phyloP scores from a whole-genome alignment of 164 flowering plant genomes.

The Buxus sempervirens region DNA sequence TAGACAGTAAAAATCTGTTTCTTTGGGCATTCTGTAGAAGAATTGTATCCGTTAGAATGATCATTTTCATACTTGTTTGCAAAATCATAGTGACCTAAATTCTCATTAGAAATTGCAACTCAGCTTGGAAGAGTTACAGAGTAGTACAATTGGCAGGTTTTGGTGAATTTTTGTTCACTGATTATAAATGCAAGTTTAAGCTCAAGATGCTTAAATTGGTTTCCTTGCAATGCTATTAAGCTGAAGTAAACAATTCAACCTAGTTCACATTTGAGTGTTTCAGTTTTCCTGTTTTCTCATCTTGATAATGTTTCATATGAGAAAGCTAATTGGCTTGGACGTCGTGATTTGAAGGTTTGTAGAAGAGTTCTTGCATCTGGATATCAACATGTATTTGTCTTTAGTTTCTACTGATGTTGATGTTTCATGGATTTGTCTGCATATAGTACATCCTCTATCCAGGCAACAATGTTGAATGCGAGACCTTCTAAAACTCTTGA shows the following conservation, averaged over 20 bases:
- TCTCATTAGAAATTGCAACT: conserved; percentile 9
- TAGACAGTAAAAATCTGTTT: too few relatives aligned
- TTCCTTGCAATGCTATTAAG: conserved; percentile 7
- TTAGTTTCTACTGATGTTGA: conserved; percentile 22
- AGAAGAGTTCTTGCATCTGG: not conserved
- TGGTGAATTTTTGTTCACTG: too few relatives aligned
- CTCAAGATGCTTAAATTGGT: conserved; percentile 1
- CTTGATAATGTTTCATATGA: too few relatives aligned
- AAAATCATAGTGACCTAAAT: not conserved
- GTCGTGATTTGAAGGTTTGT: not conserved
- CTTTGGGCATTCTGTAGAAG: not conserved
- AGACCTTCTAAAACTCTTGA: conserved; percentile 94
- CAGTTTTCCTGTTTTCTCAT: too few relatives aligned
- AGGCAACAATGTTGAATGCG: conserved; percentile 87
- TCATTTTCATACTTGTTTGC: not conserved
- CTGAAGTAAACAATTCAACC: not conserved
- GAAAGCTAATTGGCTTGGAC: too few relatives aligned
- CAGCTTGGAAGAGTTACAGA: not conserved
- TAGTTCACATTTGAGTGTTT: too few relatives aligned
- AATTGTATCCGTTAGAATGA: not conserved
- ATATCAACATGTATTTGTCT: conserved; percentile 6
- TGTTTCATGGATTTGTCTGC: conserved; percentile 47
- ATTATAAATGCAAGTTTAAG: conserved; percentile 4
- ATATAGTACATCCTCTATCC: conserved; percentile 83
- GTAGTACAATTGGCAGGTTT: not conserved